Percentiles rank a stretch among this genome's conserved stretches.
phyloP scores from a whole-genome alignment of 176 grass and related monocot genomes.

The Paspalum vaginatum region DNA sequence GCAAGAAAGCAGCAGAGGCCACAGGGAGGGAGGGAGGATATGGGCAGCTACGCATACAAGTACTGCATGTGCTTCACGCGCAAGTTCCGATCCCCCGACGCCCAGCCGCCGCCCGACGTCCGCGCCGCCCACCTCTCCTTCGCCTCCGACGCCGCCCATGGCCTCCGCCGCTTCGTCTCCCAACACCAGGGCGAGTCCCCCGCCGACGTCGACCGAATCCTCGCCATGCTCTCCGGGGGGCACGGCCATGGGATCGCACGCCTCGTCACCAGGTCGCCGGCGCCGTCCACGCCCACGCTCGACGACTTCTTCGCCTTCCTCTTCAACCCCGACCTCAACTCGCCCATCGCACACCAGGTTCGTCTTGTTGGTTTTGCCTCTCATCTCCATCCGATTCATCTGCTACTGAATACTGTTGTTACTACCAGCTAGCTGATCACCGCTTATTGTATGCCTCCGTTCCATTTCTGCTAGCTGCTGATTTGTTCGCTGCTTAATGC shows the following conservation, averaged over 20 bases:
- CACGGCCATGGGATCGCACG: conserved; percentile 36
- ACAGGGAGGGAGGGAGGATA: neutral
- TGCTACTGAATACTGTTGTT: neutral
- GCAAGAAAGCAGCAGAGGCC: neutral
- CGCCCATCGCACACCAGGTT: conserved; percentile 51
- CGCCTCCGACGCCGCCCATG: neutral
- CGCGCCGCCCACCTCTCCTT: conserved; percentile 40
- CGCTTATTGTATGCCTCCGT: neutral
- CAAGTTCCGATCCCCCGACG: conserved; percentile 71
- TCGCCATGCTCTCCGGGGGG: conserved; percentile 34
- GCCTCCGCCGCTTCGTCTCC: conserved; percentile 55
- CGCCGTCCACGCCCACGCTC: conserved; percentile 20
- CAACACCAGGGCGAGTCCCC: conserved; percentile 50
- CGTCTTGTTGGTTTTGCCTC: neutral
- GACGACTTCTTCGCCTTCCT: conserved; percentile 77
- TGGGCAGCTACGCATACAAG: conserved; percentile 61
- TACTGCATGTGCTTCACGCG: conserved; percentile 85
- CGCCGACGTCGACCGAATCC: conserved; percentile 45
- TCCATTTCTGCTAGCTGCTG: too few relatives aligned
- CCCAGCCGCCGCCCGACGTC: conserved; percentile 69
- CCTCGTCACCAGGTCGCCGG: conserved; percentile 31
- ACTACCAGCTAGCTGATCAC: neutral
- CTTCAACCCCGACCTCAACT: conserved; percentile 72
- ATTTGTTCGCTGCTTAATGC: too few relatives aligned
- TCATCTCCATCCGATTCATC: neutral